These are phyloP conservation scores for Vitis hybrid DNA, from an alignment of 177 flowering plant genomes.

Conservation along the genomic window DNA sequence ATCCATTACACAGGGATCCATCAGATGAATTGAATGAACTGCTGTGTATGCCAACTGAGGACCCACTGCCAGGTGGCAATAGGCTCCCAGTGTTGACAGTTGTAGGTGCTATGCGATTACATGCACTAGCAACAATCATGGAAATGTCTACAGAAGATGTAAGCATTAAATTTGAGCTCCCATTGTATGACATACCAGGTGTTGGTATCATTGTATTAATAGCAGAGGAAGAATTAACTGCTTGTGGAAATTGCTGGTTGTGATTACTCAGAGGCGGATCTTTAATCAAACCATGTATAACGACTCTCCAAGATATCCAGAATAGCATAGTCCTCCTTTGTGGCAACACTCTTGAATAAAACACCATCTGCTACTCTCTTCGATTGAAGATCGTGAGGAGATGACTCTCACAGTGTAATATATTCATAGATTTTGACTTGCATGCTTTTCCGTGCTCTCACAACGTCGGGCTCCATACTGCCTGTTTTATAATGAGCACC, in stretches of 20 bases:
- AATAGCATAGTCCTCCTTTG: slow-evolving; percentile 85
- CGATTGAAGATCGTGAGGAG: too few relatives aligned
- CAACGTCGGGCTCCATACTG: slow-evolving; percentile 50
- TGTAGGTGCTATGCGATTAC: too few relatives aligned
- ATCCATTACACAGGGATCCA: too few relatives aligned
- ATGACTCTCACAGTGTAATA: too few relatives aligned
- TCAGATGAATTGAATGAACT: too few relatives aligned
- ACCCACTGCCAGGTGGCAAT: too few relatives aligned
- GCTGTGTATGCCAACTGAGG: too few relatives aligned
- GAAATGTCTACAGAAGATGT: too few relatives aligned
- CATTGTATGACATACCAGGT: slow-evolving; percentile 78
- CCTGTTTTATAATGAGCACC: slow-evolving; percentile 28
- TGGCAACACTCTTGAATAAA: too few relatives aligned
- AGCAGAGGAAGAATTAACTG: slow-evolving; percentile 58
- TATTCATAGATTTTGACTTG: slow-evolving; percentile 34
- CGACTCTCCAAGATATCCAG: slow-evolving; percentile 74
- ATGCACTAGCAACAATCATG: too few relatives aligned
- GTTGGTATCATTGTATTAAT: slow-evolving; percentile 94
- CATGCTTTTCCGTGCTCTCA: slow-evolving; percentile 41
- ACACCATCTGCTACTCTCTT: too few relatives aligned
- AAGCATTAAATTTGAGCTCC: slow-evolving; percentile 15
- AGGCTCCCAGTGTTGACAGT: too few relatives aligned
- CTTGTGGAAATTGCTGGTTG: slow-evolving; percentile 45
- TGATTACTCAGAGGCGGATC: slow-evolving; percentile 30
- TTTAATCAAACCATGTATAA: slow-evolving; percentile 41